Percentiles rank a stretch among this genome's conserved stretches.
These are phyloP conservation scores for Metschnikowia matae DNA, from an alignment of 805 yeast genomes.

Conservation along the genomic window DNA sequence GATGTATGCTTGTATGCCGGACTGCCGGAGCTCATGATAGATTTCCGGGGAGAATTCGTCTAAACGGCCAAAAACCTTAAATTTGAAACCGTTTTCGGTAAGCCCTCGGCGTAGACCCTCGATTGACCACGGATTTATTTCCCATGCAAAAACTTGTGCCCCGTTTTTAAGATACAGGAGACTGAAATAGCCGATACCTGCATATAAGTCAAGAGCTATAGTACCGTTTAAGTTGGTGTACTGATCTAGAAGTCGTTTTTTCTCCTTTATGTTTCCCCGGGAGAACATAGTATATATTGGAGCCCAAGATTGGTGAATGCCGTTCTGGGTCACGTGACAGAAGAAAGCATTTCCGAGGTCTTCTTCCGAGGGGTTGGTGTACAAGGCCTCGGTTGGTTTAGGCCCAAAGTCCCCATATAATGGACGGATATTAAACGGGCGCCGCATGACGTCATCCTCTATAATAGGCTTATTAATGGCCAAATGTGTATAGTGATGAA, in stretches of 20 bases:
- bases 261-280: constrained; percentile 81
- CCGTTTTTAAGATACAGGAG: constrained; percentile 56
- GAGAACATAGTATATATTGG: constrained; percentile 85
- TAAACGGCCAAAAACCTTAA: constrained; percentile 1
- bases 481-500: constrained; percentile 46
- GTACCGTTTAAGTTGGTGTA: constrained; percentile 35
- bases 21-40: background rate
- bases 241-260: constrained; percentile 53
- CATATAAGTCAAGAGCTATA: constrained; percentile 64
- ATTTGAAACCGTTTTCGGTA: constrained; percentile 34
- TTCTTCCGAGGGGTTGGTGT: constrained; percentile 12
- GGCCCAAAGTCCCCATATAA: constrained; percentile 68
- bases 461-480: constrained; percentile 71
- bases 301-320: constrained; percentile 77
- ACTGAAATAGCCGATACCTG: constrained; percentile 85
- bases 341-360: constrained; percentile 60
- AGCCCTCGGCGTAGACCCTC: constrained; percentile 65
- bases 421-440: constrained; percentile 60
- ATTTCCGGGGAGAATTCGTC: constrained; percentile 3
- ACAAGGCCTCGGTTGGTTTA: constrained; percentile 15
- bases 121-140: constrained; percentile 78
- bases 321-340: constrained; percentile 70
- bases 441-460: constrained; percentile 51
- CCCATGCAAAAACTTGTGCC: constrained; percentile 72
- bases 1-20: constrained; percentile 39